Evolutionary conservation across 2,329 filamentous ascomycete genomes (phyloP).

Genomic region (Sarocladiaceae sp.): DNA sequence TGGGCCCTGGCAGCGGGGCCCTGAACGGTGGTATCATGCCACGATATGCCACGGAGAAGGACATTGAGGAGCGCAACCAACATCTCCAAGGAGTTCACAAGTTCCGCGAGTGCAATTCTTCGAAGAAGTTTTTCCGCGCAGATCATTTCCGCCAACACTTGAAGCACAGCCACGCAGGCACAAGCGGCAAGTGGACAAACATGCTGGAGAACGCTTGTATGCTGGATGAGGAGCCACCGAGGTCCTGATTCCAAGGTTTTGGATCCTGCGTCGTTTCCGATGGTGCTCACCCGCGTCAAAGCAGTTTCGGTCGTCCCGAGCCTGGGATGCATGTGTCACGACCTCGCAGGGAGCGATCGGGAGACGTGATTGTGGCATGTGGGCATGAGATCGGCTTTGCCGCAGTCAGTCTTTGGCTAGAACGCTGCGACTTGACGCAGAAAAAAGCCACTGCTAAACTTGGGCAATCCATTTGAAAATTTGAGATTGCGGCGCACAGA

Average conservation of each 20-base stretch:
- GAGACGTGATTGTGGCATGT: no score
- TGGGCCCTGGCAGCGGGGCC: conserved; percentile 27
- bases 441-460: background rate
- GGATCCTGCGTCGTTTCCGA: no score
- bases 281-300: background rate
- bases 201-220: conserved; percentile 96
- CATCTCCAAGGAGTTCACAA: conserved; percentile 93
- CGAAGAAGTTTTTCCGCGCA: conserved; percentile 96
- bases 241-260: conserved; percentile 35
- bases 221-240: conserved; percentile 69
- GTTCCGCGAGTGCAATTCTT: conserved; percentile 95
- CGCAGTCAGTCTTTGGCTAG: background rate
- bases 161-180: conserved; percentile 94
- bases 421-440: background rate
- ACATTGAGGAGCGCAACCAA: conserved; percentile 83
- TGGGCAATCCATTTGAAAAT: background rate
- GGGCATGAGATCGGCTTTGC: background rate
- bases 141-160: conserved; percentile 98
- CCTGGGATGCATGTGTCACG: background rate
- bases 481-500: background rate
- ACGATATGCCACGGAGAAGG: conserved; percentile 63
- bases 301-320: background rate
- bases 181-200: conserved; percentile 98
- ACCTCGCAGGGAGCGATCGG: no score
- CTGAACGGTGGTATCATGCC: conserved; percentile 30